Base-by-base conservation (phyloP, 1,139 yeast genomes). In the Yamadazyma aaseri region DNA sequence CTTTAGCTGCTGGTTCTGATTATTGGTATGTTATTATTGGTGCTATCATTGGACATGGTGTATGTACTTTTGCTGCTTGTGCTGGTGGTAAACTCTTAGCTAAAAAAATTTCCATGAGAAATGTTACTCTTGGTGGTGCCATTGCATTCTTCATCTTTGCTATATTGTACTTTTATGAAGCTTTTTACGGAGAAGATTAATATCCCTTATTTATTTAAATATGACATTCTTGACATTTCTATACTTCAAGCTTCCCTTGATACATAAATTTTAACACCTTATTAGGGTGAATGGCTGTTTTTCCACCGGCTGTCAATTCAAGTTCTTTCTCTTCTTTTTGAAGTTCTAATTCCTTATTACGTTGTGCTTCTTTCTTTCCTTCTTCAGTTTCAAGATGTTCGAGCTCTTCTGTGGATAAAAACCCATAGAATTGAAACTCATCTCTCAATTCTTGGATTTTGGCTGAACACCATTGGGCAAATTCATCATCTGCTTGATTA, bases 1-100 rank as follows among this genome's bases (percentile, higher is more conserved):
- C 98, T 34, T 85, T 92, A 95, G 97, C 97, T 31, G 96, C 98
- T 1, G 97, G 97, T 25, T 81, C 89, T 24, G 86, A 89, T 58
- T 92, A 87, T 64, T 81, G 95, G 92, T 73, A 73, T 52, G 96
- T 90, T 31, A 86, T 92, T 30, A 49, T 82, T 29, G 98, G 99
- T 39, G 96, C 96, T 15, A 79, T 89, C 28, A 58, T 84, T 29
- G 99, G 98, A 17, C 99, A 92, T 59, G 81, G 84, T 8, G 38
- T 85, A n/a, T 92, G 98, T 63, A 86, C 97, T 0, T 78, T 78
- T 29, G 77, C 89, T 40, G 98, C 98, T n/a, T 95, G 94, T 35
- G 41, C 86, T 40, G 97, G 97, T 29, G 99, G 99, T 21, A 84
- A 84, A 61, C 71, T 86, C 40, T 70, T 94, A 45, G 97, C 98